Percentiles rank a stretch among this genome's conserved stretches.
phyloP scores from a whole-genome alignment of 345 rosid species.

The Mercurialis annua region DNA sequence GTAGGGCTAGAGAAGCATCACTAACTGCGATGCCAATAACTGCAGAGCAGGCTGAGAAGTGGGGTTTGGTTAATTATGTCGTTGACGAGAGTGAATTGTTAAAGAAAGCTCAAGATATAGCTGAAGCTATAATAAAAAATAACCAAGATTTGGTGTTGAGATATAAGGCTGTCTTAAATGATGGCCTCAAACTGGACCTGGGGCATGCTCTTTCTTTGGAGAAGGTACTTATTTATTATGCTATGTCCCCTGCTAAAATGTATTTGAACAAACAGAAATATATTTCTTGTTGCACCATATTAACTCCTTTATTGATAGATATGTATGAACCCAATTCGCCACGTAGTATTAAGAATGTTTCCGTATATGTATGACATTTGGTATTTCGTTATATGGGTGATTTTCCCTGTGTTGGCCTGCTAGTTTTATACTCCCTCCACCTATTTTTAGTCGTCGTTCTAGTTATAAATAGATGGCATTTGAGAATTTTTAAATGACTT shows the following conservation, averaged over 20 bases:
- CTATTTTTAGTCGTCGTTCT: too few species aligned
- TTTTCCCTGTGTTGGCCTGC: too few species aligned
- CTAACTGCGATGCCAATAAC: conserved; percentile 56
- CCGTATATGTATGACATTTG: too few species aligned
- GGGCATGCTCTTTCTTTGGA: conserved; percentile 70
- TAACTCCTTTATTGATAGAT: too few species aligned
- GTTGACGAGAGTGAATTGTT: conserved; percentile 64
- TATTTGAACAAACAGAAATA: background rate
- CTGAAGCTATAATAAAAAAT: conserved; percentile 61
- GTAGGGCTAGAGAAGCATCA: conserved; percentile 81
- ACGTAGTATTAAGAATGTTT: too few species aligned
- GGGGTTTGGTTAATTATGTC: conserved; percentile 81
- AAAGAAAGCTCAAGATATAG: conserved; percentile 64
- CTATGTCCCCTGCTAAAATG: too few species aligned
- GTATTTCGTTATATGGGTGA: too few species aligned
- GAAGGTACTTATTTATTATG: conserved; percentile 43
- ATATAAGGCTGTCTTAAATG: conserved; percentile 76
- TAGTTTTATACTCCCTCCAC: too few species aligned
- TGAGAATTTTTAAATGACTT: too few species aligned
- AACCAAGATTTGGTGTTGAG: conserved; percentile 71
- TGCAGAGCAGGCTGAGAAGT: conserved; percentile 77
- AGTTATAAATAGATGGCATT: too few species aligned
- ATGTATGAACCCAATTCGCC: too few species aligned
- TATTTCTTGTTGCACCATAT: background rate
- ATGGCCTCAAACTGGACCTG: conserved; percentile 73